Evolutionary conservation across 306 rosid genomes (phyloP).

Genomic region (Trifolium subterraneum): DNA sequence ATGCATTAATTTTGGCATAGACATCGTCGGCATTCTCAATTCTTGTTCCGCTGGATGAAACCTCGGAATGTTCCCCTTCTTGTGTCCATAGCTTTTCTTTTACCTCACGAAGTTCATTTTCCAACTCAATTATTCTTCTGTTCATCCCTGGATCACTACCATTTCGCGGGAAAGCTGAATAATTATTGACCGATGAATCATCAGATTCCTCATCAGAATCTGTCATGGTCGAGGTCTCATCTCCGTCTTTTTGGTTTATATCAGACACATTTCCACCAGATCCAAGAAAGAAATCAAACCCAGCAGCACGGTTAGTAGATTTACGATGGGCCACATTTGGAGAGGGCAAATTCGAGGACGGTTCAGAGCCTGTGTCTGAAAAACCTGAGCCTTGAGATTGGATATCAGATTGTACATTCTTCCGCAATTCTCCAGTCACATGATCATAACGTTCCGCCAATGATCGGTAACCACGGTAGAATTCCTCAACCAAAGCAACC

Average conservation of each 20-base stretch:
- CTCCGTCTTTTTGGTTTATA: slow-evolving; percentile 73
- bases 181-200: slow-evolving; percentile 87
- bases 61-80: slow-evolving; percentile 61
- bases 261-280: slow-evolving; percentile 68
- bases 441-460: slow-evolving; percentile 95
- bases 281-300: slow-evolving; percentile 95
- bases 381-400: slow-evolving; percentile 81
- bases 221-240: slow-evolving; percentile 76
- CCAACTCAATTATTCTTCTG: slow-evolving; percentile 77
- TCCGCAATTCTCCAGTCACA: slow-evolving; percentile 81
- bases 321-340: slow-evolving; percentile 58
- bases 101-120: slow-evolving; percentile 78
- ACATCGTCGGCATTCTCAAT: slow-evolving; percentile 54
- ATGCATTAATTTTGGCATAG: slow-evolving; percentile 53
- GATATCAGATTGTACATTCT: slow-evolving; percentile 74
- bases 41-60: slow-evolving; percentile 48
- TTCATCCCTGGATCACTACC: slow-evolving; percentile 59
- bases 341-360: slow-evolving; percentile 53
- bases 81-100: slow-evolving; percentile 73
- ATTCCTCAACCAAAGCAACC: slow-evolving; percentile 86
- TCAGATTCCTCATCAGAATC: slow-evolving; percentile 94
- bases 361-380: slow-evolving; percentile 77
- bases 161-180: slow-evolving; percentile 54
- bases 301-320: slow-evolving; percentile 83
- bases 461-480: slow-evolving; percentile 81